Evolutionary conservation across 129 eudicot species (phyloP), one percentile per base, ranked within the genome.

Genomic region (Smallanthus sonchifolius): DNA sequence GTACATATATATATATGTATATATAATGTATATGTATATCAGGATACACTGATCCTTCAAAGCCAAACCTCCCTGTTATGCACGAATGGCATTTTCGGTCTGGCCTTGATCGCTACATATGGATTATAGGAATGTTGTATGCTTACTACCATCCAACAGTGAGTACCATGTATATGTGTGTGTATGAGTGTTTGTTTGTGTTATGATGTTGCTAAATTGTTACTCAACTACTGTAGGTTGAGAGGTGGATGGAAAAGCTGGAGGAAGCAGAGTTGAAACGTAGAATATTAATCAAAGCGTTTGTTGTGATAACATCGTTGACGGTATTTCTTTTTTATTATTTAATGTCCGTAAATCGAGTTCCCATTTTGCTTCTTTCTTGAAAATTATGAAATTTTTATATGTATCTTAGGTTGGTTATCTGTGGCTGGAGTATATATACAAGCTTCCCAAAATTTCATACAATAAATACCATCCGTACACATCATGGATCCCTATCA

Each of bases 401-500:
- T 72, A 4, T 48, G 74, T 13, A 61, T 79, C 73, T 59, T 75
- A 92, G 97, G 57, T 92, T 42, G 96, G 97, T 74, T 92, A 92
- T 76, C 37, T 92, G 47, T 92, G 97, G 97, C 76, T 81, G 20
- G 97, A 89, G 76, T 78, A 85, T 73, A 70, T 92, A 63, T 92
- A 92, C 91, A 92, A 89, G 88, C 91, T 92, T 45, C 93, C 92
- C 7, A 92, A 92, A 84, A 68, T 87, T 24, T 75, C 88, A 36
- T 92, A 92, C 87, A 89, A 92, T 69, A 87, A 92, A 76, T 89
- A 82, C 69, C 97, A 92, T 81, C 97, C 97, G 55, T 89, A 92
- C 76, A 92, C 97, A 69, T 92, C 97, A n/a, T 92, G 97, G 97
- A 92, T 92, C 65, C 97, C 97, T 10, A 92, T 92, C 67, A 87